These are phyloP conservation scores for Coprinopsis marcescibilis DNA, from an alignment of 768 basidiomycete genomes.

Conservation along the genomic window DNA sequence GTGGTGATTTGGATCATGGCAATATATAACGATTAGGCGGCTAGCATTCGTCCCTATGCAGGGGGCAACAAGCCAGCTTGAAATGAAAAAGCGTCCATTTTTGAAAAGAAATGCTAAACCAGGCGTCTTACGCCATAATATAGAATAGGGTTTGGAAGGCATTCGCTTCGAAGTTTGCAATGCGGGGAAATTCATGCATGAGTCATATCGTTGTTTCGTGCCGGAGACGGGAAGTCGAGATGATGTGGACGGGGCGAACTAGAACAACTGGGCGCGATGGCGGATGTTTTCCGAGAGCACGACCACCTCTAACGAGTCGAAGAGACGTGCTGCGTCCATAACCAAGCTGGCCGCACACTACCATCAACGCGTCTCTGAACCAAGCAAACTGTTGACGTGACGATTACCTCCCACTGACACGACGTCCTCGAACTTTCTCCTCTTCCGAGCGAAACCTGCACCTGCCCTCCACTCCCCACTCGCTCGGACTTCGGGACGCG, in stretches of 20 bases:
- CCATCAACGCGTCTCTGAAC: no score
- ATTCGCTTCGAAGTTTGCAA: conserved; percentile 2
- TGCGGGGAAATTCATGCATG: no score
- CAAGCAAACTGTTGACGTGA: background rate
- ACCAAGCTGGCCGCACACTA: no score
- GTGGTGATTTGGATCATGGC: conserved; percentile 9
- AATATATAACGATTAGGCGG: conserved; percentile 10
- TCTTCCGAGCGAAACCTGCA: conserved; percentile 34
- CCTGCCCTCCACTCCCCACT: conserved; percentile 45
- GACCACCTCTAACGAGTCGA: no score
- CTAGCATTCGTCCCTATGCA: conserved; percentile 5
- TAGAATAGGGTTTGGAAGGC: conserved; percentile 1
- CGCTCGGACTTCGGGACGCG: conserved; percentile 43
- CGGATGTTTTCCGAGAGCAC: no score
- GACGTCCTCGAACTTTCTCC: conserved; percentile 19
- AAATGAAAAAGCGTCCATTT: conserved; percentile 76
- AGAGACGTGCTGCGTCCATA: no score
- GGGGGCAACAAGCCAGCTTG: conserved; percentile 29
- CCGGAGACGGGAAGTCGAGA: no score
- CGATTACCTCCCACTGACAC: conserved; percentile 4
- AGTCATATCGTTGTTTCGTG: no score
- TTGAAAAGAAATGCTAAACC: conserved; percentile 1
- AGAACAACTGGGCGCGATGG: no score
- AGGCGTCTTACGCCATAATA: conserved; percentile 4
- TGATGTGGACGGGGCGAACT: no score